A percentile compares a stretch with the other conserved stretches of the same genome.
These are phyloP conservation scores for Corymbia calophylla DNA, from an alignment of 441 rosid species.

Conservation along the genomic window DNA sequence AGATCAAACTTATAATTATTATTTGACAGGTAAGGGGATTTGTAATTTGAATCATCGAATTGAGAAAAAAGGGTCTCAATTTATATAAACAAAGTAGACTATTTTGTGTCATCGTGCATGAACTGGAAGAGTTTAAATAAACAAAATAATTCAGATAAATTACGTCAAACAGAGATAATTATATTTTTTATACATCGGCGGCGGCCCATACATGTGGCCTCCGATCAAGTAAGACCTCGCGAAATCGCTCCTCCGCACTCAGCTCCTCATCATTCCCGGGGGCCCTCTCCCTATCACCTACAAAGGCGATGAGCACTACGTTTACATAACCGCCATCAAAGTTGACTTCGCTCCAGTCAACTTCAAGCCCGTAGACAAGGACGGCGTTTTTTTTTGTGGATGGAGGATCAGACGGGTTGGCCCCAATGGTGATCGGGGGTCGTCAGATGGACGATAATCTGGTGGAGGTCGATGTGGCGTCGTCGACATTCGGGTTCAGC, in stretches of 20 bases:
- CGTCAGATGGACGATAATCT: constrained; percentile 55
- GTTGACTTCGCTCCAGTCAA: not conserved
- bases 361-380: not conserved
- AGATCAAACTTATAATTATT: not conserved
- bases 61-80: not conserved
- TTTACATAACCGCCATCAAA: constrained; percentile 1
- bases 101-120: not conserved
- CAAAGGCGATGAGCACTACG: not conserved
- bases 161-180: not conserved
- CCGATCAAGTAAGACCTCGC: constrained; percentile 5
- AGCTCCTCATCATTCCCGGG: constrained; percentile 4
- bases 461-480: constrained; percentile 2
- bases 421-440: constrained; percentile 34
- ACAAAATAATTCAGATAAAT: too few species aligned
- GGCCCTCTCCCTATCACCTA: not conserved
- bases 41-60: not conserved
- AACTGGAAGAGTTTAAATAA: too few species aligned
- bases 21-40: not conserved
- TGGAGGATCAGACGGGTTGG: constrained; percentile 21
- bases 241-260: constrained; percentile 9
- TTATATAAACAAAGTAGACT: not conserved
- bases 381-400: constrained; percentile 2
- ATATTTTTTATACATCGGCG: not conserved
- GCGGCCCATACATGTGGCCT: not conserved
- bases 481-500: not conserved